Evolutionary conservation across 306 rosid species (phyloP), one percentile per base, ranked within the genome.

Genomic region (Corylus heterophylla): DNA sequence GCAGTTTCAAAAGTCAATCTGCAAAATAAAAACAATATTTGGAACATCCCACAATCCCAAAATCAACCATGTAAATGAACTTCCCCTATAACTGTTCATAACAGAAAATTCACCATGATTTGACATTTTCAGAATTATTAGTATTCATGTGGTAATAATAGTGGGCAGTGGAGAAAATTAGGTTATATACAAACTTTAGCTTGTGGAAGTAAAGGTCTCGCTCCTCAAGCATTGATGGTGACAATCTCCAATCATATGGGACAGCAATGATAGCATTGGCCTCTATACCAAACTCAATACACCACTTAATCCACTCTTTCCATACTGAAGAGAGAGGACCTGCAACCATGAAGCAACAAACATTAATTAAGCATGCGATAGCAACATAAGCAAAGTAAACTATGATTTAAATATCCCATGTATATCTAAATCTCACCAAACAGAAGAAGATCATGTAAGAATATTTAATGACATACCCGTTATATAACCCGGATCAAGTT

Each of bases 301-400:
- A 95, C 99, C 99, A 95, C 85, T 95, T 95, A 75, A 95, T 82
- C 99, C 99, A 95, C 54, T 91, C 99, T 85, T 90, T 95, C 99
- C 99, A 95, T 72, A 95, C 93, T 1, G 99, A 91, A 10, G 99
- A 95, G 76, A 95, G 99, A 64, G 98, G 97, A 72, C 99, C 98
- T 95, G 78, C 79, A 80, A 35, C 79, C 80, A 78, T 39, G 58
- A 71, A 29, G 44, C 72, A 54, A 5, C 27, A 73, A 69, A 25
- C 54, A 14, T 77, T 22, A 59, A 31, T 48, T 48, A 48, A 61
- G 78, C 74, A 76, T 20, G 37, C 20, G 69, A 81, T 55, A 59
- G 45, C 20, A 25, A 72, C 58, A 78, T 29, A 67, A 55, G 39
- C 8, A 67, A 58, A 18, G 54, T 39, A 75, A 48, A 63, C 58